These are phyloP conservation scores for Spergularia azorica DNA, from an alignment of 179 eudicot genomes.

Conservation along the genomic window DNA sequence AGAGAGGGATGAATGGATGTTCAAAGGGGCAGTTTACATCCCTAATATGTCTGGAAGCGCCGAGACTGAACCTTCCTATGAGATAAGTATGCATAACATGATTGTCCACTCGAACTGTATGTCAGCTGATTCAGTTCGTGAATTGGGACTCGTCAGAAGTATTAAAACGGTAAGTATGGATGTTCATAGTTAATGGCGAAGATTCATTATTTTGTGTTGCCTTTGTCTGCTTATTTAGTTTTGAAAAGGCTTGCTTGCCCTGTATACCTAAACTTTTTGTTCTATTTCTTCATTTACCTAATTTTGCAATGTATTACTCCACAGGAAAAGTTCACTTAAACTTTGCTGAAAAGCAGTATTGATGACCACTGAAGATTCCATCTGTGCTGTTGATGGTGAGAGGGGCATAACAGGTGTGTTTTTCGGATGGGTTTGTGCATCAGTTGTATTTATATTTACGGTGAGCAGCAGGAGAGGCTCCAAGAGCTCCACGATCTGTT, in stretches of 20 bases:
- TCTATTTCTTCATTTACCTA: background rate
- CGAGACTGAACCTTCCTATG: slow-evolving; percentile 33
- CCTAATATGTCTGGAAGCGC: slow-evolving; percentile 38
- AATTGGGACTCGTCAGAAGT: no score
- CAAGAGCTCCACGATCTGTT: background rate
- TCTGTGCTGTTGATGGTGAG: background rate
- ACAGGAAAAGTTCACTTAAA: slow-evolving; percentile 13
- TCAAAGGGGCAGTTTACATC: slow-evolving; percentile 76
- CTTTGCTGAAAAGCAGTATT: background rate
- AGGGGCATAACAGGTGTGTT: slow-evolving; percentile 5
- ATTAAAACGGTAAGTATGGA: no score
- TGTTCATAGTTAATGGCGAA: background rate
- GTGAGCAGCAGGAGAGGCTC: background rate
- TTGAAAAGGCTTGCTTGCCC: background rate
- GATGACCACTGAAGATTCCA: background rate
- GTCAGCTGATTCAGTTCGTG: no score
- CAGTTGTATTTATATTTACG: background rate
- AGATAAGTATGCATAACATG: slow-evolving; percentile 38
- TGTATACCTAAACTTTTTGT: background rate
- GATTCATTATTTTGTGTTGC: background rate
- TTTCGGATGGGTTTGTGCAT: slow-evolving; percentile 1
- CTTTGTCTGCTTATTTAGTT: background rate
- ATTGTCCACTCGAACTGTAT: slow-evolving; percentile 57
- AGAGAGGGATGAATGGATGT: slow-evolving; percentile 85
- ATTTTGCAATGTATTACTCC: background rate